Percentiles rank a stretch among this genome's conserved stretches.
Conservation (phyloP, 768 basidiomycete genomes). For the Boletus edulis region DNA sequence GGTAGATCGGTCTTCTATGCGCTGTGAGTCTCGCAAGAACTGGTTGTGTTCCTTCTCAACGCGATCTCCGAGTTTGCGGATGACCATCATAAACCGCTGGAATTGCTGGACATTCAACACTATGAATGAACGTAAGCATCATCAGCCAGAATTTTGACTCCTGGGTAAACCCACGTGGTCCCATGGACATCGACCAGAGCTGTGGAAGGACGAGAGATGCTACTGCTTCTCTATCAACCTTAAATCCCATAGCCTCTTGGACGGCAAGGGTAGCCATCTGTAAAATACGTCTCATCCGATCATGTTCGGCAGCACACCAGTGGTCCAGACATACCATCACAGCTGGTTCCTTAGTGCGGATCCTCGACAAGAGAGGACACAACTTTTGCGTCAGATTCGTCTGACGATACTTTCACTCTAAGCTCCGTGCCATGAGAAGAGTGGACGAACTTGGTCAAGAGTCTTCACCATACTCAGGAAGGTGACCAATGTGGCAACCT, state of each 20-base stretch:
- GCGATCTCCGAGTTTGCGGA: conserved; percentile 72
- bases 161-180: conserved; percentile 61
- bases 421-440: background rate
- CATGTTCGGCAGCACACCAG: background rate
- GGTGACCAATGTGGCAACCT: conserved; percentile 83
- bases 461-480: conserved; percentile 88
- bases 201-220: conserved; percentile 87
- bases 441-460: conserved; percentile 68
- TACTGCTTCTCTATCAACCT: conserved; percentile 90
- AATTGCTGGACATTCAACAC: conserved; percentile 87
- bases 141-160: background rate
- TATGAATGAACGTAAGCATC: conserved; percentile 25
- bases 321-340: conserved; percentile 66
- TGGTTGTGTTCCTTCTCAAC: conserved; percentile 93
- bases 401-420: conserved; percentile 36
- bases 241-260: conserved; percentile 95
- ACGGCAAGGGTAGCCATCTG: conserved; percentile 87
- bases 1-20: conserved; percentile 77
- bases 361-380: conserved; percentile 90
- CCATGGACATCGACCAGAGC: conserved; percentile 97
- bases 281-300: conserved; percentile 1
- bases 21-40: conserved; percentile 89
- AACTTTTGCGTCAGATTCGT: conserved; percentile 90
- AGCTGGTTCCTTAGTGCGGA: conserved; percentile 92
- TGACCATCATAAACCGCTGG: conserved; percentile 86